Percentiles rank a stretch among this genome's conserved stretches.
These are phyloP conservation scores for Starmerella stellata DNA, from an alignment of 805 yeast genomes.

Conservation along the genomic window DNA sequence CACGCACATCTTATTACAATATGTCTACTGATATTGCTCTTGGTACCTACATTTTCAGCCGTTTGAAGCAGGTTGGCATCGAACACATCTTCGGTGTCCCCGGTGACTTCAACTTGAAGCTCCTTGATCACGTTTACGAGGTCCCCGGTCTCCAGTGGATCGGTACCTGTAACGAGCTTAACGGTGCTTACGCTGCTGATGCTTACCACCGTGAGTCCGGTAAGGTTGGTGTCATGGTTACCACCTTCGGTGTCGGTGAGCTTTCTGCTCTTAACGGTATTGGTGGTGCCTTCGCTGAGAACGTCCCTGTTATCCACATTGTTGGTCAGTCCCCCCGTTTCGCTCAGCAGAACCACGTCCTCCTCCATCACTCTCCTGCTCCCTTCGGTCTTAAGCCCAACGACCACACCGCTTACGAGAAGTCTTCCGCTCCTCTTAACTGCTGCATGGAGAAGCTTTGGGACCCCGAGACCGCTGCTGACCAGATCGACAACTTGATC, in stretches of 20 bases:
- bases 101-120: slow-evolving; percentile 29
- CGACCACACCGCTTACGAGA: slow-evolving; percentile 48
- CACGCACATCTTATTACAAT: too few relatives aligned
- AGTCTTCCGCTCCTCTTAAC: slow-evolving; percentile 39
- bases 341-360: slow-evolving; percentile 22
- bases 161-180: slow-evolving; percentile 76
- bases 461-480: slow-evolving; percentile 32
- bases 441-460: slow-evolving; percentile 37
- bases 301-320: slow-evolving; percentile 60
- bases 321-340: slow-evolving; percentile 53
- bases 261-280: slow-evolving; percentile 68
- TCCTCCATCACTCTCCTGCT: slow-evolving; percentile 27
- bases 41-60: slow-evolving; percentile 22
- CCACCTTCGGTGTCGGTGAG: slow-evolving; percentile 85
- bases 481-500: slow-evolving; percentile 53
- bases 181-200: slow-evolving; percentile 79
- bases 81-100: slow-evolving; percentile 28
- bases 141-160: slow-evolving; percentile 44
- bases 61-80: slow-evolving; percentile 24
- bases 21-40: slow-evolving; percentile 13
- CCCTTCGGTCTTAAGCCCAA: slow-evolving; percentile 28
- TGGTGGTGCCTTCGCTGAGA: slow-evolving; percentile 69
- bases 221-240: slow-evolving; percentile 46
- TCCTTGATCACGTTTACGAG: slow-evolving; percentile 25
- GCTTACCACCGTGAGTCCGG: slow-evolving; percentile 58